A percentile compares a stretch with the other conserved stretches of the same genome.
Conservation (phyloP, 441 rosid species). For the Isatis lusitanica region DNA sequence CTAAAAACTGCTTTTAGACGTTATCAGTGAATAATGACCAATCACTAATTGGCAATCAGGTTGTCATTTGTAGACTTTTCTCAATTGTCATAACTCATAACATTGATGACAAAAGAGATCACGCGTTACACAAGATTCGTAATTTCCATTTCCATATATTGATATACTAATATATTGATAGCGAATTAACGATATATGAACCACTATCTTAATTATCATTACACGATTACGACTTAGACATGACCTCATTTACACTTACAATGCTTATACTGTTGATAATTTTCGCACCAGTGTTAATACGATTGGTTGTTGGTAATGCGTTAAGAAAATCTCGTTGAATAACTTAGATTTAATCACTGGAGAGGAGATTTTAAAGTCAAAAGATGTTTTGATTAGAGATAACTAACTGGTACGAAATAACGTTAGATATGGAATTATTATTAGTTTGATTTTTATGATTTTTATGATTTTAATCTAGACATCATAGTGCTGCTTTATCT, state of each 20-base stretch:
- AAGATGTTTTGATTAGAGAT: conserved; percentile 27
- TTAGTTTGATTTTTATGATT: conserved; percentile 31
- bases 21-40: not conserved
- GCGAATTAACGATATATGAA: not conserved
- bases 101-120: not conserved
- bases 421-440: conserved; percentile 17
- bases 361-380: conserved; percentile 25
- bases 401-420: conserved; percentile 15
- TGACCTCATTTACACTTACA: conserved; percentile 19
- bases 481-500: conserved; percentile 13
- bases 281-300: conserved; percentile 3
- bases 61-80: conserved; percentile 10
- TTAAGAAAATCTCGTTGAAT: not conserved
- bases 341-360: conserved; percentile 14
- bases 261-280: conserved; percentile 5
- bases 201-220: conserved; percentile 9
- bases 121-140: not conserved
- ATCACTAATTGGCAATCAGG: not conserved
- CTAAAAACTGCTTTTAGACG: conserved; percentile 7
- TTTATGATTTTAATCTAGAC: conserved; percentile 15
- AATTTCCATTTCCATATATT: not conserved
- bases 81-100: not conserved
- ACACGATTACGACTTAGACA: not conserved
- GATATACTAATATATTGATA: not conserved
- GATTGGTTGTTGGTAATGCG: conserved; percentile 18